Evolutionary conservation across 768 basidiomycete genomes (phyloP).

Genomic region (Termitomyces sp.): DNA sequence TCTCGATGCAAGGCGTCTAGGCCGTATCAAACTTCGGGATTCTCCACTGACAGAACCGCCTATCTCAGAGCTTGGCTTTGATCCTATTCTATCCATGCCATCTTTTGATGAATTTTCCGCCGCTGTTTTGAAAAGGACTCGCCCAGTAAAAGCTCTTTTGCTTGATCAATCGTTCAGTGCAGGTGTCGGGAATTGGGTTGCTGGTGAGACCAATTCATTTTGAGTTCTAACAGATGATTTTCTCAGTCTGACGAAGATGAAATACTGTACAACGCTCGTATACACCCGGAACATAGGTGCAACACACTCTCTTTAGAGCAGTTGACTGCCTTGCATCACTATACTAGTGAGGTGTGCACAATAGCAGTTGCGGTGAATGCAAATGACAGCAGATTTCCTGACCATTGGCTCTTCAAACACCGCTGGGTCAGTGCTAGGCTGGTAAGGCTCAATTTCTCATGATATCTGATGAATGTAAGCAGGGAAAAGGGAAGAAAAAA

Average conservation of each 20-base stretch:
- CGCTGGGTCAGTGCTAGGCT: slow-evolving; percentile 45
- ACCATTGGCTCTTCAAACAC: slow-evolving; percentile 62
- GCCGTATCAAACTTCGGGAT: slow-evolving; percentile 57
- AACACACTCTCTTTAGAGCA: slow-evolving; percentile 48
- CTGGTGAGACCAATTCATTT: slow-evolving; percentile 36
- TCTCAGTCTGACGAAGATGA: slow-evolving; percentile 39
- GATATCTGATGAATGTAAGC: background rate
- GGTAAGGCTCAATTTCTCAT: slow-evolving; percentile 6
- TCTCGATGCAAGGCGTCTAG: slow-evolving; percentile 65
- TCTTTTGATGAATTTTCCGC: slow-evolving; percentile 42
- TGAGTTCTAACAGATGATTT: background rate
- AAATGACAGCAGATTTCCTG: slow-evolving; percentile 61
- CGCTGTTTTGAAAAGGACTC: slow-evolving; percentile 45
- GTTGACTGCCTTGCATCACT: slow-evolving; percentile 42
- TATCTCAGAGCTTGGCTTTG: slow-evolving; percentile 69
- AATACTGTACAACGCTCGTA: slow-evolving; percentile 65
- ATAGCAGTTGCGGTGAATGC: slow-evolving; percentile 66
- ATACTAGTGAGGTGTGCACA: slow-evolving; percentile 49
- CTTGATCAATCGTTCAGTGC: slow-evolving; percentile 78
- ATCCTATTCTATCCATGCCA: slow-evolving; percentile 70
- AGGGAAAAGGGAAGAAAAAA: slow-evolving; percentile 56
- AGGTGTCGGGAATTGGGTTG: slow-evolving; percentile 81
- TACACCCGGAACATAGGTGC: slow-evolving; percentile 68
- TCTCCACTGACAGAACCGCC: slow-evolving; percentile 60
- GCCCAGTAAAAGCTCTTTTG: slow-evolving; percentile 70